phyloP scores from a whole-genome alignment of 2,329 filamentous ascomycete species.

The Trichoderma lentiforme region DNA sequence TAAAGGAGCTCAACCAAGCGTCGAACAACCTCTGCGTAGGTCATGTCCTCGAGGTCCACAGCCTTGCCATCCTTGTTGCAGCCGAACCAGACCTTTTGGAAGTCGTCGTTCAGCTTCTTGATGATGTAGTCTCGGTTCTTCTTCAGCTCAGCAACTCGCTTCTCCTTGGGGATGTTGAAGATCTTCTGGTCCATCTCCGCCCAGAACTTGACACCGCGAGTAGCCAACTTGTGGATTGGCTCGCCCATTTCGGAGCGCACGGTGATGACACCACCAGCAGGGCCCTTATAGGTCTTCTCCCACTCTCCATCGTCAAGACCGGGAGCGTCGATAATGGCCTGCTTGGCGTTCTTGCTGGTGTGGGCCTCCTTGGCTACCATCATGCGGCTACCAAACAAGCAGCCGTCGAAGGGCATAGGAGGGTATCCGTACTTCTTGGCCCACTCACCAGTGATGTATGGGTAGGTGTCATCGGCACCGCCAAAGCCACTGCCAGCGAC shows the following conservation, averaged over 20 bases:
- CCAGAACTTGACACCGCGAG: constrained; percentile 94
- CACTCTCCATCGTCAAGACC: constrained; percentile 80
- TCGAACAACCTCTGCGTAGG: constrained; percentile 81
- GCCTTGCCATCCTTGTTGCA: constrained; percentile 75
- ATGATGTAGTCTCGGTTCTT: constrained; percentile 90
- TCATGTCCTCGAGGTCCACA: constrained; percentile 93
- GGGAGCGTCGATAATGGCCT: constrained; percentile 82
- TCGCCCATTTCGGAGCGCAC: constrained; percentile 99
- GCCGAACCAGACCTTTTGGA: constrained; percentile 96
- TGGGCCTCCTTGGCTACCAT: constrained; percentile 93
- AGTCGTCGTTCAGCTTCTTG: constrained; percentile 92
- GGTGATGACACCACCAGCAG: constrained; percentile 90
- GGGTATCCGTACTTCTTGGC: constrained; percentile 83
- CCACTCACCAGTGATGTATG: constrained; percentile 87
- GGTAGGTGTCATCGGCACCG: constrained; percentile 84
- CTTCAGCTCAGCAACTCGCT: constrained; percentile 81
- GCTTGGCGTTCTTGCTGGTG: constrained; percentile 82
- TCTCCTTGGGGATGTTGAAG: constrained; percentile 92
- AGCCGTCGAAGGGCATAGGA: constrained; percentile 91
- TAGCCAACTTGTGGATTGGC: constrained; percentile 98
- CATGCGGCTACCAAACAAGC: constrained; percentile 86
- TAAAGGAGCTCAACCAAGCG: constrained; percentile 89
- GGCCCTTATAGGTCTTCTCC: constrained; percentile 90
- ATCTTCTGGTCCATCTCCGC: constrained; percentile 99
- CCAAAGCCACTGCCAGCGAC: constrained; percentile 91